These are phyloP conservation scores for Melanomma pulvis-pyrius DNA, from an alignment of 495 filamentous ascomycete genomes.

Conservation along the genomic window DNA sequence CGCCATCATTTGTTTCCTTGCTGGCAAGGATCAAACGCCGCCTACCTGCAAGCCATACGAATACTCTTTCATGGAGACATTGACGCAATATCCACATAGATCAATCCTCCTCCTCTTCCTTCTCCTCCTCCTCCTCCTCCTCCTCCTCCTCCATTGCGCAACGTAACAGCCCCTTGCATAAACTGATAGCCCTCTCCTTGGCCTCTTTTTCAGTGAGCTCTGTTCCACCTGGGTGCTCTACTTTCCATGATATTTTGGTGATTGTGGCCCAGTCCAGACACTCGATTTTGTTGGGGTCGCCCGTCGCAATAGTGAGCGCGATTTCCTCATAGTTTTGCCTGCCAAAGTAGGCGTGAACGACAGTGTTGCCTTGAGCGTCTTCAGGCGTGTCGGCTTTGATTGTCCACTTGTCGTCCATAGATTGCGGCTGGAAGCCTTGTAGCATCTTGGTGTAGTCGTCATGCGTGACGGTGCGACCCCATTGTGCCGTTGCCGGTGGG, in stretches of 20 bases:
- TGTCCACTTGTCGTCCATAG: conserved; percentile 6
- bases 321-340: neutral
- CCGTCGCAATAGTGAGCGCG: neutral
- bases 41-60: too few relatives aligned
- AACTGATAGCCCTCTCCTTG: neutral
- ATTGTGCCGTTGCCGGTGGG: neutral
- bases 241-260: neutral
- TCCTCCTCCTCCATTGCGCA: neutral
- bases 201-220: neutral
- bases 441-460: conserved; percentile 3
- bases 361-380: conserved; percentile 8
- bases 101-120: too few relatives aligned
- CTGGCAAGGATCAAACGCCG: too few relatives aligned
- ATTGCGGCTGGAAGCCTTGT: neutral
- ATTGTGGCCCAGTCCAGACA: conserved; percentile 3
- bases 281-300: conserved; percentile 1
- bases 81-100: too few relatives aligned
- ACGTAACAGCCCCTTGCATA: neutral
- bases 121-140: too few relatives aligned
- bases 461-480: conserved; percentile 1
- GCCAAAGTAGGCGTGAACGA: neutral
- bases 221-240: neutral
- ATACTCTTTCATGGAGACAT: too few relatives aligned
- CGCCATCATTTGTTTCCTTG: too few relatives aligned
- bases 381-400: neutral